Evolutionary conservation across 768 basidiomycete genomes (phyloP), one percentile per base, ranked within the genome.

Genomic region (Auriscalpium microsporum): DNA sequence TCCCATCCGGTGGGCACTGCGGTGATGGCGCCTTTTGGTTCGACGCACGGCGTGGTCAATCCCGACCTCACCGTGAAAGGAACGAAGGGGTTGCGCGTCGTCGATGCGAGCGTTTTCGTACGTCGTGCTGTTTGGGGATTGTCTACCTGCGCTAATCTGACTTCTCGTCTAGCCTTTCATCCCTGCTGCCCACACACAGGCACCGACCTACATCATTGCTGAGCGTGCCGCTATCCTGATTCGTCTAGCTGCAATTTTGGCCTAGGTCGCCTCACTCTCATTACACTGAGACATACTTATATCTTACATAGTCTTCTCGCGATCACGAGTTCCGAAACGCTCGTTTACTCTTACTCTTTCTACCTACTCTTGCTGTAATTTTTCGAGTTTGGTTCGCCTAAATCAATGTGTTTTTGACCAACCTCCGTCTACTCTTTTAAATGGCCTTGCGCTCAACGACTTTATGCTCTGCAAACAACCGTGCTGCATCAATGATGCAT

Each of bases 11-110:
- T 45, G 19, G 34, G 54, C 7, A 37, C 50, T 2, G 51, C 50
- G 8, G 16, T 11, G 0, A 62, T 59, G 60, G 17, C 49, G 10
- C 8, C 54, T 9, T 5, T 9, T 1, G 23, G 40, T 17, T 4
- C 40, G 17, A 14, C 40, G 40, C 17, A 23, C 11, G 59, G 52
- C 34, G 55, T 55, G 17, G 45, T 62, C 17, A 51, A 59, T 48
- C 59, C 61, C 8, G 53, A 60, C 33, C 53, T 62, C 17, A 55
- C 45, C n/a, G 59, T 62, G 11, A 59, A 62, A 44, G 58, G 58
- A 10, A 45, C 52, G 10, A 49, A n/a, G 10, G 61, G 61, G 23
- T 37, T 62, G 10, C 46, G 61, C 14, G 55, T 62, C 13, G 48
- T 59, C 34, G 60, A 62, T 52, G 58, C 58, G 6, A 54, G 52